Conservation (phyloP, 805 yeast genomes). For the Zygotorulaspora danielsina region DNA sequence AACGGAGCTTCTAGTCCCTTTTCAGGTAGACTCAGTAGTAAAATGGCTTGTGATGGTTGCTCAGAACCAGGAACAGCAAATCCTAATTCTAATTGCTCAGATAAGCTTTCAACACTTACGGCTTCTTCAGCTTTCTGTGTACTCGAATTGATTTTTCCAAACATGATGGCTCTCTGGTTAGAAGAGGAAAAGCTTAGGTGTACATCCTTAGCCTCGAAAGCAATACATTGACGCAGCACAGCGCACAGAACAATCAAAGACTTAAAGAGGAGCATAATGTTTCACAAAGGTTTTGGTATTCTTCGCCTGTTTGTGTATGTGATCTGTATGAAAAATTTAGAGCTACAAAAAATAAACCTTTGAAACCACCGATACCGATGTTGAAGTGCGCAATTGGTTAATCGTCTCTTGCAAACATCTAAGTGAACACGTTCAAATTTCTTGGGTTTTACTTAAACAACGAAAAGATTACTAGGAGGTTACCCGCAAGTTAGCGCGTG, state of each 20-base stretch:
- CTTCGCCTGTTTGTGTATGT: neutral
- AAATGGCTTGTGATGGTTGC: constrained; percentile 23
- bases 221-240: constrained; percentile 11
- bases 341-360: neutral
- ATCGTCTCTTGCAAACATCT: too few relatives aligned
- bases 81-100: constrained; percentile 20
- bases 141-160: constrained; percentile 13
- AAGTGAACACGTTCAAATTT: constrained; percentile 6
- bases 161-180: constrained; percentile 12
- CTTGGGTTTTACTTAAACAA: neutral
- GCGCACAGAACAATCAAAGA: constrained; percentile 7
- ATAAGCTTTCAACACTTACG: constrained; percentile 12
- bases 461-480: constrained; percentile 2
- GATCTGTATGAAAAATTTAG: neutral
- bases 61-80: constrained; percentile 17
- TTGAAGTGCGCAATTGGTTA: too few relatives aligned
- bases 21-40: constrained; percentile 28
- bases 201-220: constrained; percentile 14
- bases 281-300: neutral
- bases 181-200: constrained; percentile 17
- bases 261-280: constrained; percentile 14
- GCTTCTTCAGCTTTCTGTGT: constrained; percentile 10
- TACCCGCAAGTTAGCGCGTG: constrained; percentile 13
- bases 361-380: too few relatives aligned
- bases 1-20: constrained; percentile 23